These are phyloP conservation scores for Saccharomycopsis capsularis DNA, from an alignment of 805 yeast species.

Conservation along the genomic window DNA sequence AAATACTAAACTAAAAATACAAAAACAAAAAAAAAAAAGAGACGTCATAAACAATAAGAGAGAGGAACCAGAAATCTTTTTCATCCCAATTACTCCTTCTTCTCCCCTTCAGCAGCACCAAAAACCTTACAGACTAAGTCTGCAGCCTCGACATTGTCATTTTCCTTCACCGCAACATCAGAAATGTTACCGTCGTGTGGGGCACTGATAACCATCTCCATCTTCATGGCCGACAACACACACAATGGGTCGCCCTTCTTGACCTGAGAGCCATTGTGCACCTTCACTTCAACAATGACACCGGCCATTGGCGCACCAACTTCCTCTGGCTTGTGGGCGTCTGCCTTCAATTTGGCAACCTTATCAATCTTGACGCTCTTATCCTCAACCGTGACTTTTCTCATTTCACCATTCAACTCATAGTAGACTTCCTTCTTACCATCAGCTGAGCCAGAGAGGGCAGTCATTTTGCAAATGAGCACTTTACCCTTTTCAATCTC, in stretches of 20 bases:
- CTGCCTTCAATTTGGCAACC: slow-evolving; percentile 85
- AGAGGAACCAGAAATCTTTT: no score
- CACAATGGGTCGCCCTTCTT: slow-evolving; percentile 96
- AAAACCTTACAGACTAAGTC: slow-evolving; percentile 57
- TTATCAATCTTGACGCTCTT: slow-evolving; percentile 80
- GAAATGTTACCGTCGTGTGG: slow-evolving; percentile 81
- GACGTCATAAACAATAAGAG: no score
- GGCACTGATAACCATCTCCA: slow-evolving; percentile 98
- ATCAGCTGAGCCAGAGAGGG: slow-evolving; percentile 80
- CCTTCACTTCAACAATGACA: slow-evolving; percentile 90
- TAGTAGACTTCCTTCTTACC: slow-evolving; percentile 96
- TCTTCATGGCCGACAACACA: slow-evolving; percentile 95
- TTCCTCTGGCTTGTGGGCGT: slow-evolving; percentile 77
- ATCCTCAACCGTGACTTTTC: slow-evolving; percentile 90
- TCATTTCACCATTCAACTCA: slow-evolving; percentile 96
- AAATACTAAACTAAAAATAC: no score
- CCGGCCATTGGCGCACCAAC: slow-evolving; percentile 99
- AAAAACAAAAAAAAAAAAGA: no score
- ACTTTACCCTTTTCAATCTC: slow-evolving; percentile 94
- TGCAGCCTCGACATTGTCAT: slow-evolving; percentile 92
- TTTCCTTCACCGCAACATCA: slow-evolving; percentile 72
- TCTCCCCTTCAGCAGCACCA: not conserved
- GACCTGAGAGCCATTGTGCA: slow-evolving; percentile 79
- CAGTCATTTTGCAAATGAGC: slow-evolving; percentile 83
- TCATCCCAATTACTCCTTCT: not conserved